Evolutionary conservation across 495 filamentous ascomycete species (phyloP).

Genomic region (Peziza echinospora): DNA sequence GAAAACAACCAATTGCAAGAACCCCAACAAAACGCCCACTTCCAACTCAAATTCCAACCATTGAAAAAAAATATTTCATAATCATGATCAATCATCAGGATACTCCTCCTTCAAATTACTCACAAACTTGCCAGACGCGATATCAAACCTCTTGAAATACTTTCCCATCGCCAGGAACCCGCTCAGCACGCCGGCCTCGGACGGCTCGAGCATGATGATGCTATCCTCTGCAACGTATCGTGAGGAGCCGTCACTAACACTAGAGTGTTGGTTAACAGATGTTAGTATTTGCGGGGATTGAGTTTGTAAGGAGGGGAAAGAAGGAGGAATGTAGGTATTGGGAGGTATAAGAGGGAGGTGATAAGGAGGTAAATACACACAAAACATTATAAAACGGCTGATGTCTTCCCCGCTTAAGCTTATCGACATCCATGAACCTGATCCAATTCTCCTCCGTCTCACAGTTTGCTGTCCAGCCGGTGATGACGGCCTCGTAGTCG

Average conservation of each 20-base stretch:
- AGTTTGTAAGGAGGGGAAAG: too few relatives aligned
- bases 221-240: slow-evolving; percentile 80
- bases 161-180: slow-evolving; percentile 43
- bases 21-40: too few relatives aligned
- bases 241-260: slow-evolving; percentile 45
- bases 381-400: slow-evolving; percentile 71
- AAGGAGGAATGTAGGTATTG: too few relatives aligned
- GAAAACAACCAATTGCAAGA: too few relatives aligned
- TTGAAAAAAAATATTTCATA: too few relatives aligned
- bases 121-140: slow-evolving; percentile 37
- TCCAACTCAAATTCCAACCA: too few relatives aligned
- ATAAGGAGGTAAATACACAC: slow-evolving; percentile 31
- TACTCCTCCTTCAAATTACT: slow-evolving; percentile 74
- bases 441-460: slow-evolving; percentile 35
- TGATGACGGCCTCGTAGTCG: slow-evolving; percentile 56
- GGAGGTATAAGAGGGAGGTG: neutral
- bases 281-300: too few relatives aligned
- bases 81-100: slow-evolving; percentile 68
- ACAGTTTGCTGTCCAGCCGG: slow-evolving; percentile 55
- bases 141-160: slow-evolving; percentile 77
- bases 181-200: slow-evolving; percentile 32
- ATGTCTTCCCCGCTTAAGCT: slow-evolving; percentile 35
- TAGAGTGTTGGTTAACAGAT: too few relatives aligned
- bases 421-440: slow-evolving; percentile 38
- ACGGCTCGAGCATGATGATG: slow-evolving; percentile 35